A percentile compares a stretch with the other conserved stretches of the same genome.
Conservation (phyloP, 1,139 yeast genomes). For the Scheffersomyces lignicola region DNA sequence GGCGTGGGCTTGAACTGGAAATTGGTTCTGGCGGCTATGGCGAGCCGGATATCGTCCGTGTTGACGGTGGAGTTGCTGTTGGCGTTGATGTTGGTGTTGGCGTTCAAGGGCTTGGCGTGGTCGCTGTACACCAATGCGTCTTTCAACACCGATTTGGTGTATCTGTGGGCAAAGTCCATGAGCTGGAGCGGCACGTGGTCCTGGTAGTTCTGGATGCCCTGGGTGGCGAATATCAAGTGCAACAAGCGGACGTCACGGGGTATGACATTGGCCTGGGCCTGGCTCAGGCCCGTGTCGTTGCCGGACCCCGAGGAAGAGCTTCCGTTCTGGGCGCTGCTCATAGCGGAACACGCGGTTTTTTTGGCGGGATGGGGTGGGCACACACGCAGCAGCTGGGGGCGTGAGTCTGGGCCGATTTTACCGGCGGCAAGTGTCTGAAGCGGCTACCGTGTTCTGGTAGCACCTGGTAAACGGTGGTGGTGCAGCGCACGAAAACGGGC, state of each 20-base stretch:
- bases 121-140: slow-evolving; percentile 90
- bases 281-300: slow-evolving; percentile 5
- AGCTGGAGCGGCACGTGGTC: slow-evolving; percentile 93
- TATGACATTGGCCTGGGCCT: slow-evolving; percentile 26
- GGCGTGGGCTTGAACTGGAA: slow-evolving; percentile 96
- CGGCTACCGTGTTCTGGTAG: no score
- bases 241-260: slow-evolving; percentile 92
- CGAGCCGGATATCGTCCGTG: slow-evolving; percentile 88
- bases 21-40: slow-evolving; percentile 89
- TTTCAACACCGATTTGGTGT: slow-evolving; percentile 80
- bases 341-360: no score
- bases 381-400: slow-evolving; percentile 3
- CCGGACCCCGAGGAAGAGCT: slow-evolving; percentile 7
- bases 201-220: slow-evolving; percentile 88
- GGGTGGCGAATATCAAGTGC: slow-evolving; percentile 89
- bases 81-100: slow-evolving; percentile 34
- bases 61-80: slow-evolving; percentile 54
- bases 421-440: no score
- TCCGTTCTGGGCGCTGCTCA: slow-evolving; percentile 8
- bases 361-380: not conserved
- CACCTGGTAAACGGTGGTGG: no score
- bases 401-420: not conserved
- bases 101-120: slow-evolving; percentile 55
- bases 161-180: slow-evolving; percentile 93
- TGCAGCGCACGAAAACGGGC: no score